Evolutionary conservation across 495 filamentous ascomycete genomes (phyloP).

Genomic region (Podospora appendiculata): DNA sequence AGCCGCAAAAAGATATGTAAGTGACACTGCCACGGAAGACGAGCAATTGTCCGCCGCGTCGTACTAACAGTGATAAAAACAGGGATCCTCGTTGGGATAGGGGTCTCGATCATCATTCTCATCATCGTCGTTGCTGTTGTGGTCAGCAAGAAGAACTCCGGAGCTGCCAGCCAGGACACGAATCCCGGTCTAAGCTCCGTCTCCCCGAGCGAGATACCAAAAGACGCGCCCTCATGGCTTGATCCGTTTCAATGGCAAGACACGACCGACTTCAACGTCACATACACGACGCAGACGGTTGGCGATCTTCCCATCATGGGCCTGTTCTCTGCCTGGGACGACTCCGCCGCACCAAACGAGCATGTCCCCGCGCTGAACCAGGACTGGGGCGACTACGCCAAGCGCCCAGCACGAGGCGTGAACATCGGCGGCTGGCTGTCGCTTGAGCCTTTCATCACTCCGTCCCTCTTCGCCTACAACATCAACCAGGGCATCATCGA

Average conservation of each 20-base stretch:
- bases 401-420: conserved; percentile 74
- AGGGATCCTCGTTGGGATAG: conserved; percentile 46
- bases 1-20: conserved; percentile 44
- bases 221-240: conserved; percentile 63
- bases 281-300: conserved; percentile 78
- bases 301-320: conserved; percentile 89
- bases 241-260: conserved; percentile 94
- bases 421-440: conserved; percentile 95
- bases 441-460: conserved; percentile 91
- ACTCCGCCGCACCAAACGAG: conserved; percentile 67
- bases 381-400: conserved; percentile 65
- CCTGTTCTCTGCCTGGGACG: conserved; percentile 78
- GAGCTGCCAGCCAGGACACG: conserved; percentile 7
- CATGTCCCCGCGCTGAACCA: conserved; percentile 73
- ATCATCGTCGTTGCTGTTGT: conserved; percentile 68
- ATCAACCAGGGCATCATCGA: conserved; percentile 62
- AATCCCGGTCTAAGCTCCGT: conserved; percentile 48
- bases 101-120: conserved; percentile 58
- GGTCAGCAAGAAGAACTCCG: conserved; percentile 55
- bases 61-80: not conserved
- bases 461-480: conserved; percentile 78
- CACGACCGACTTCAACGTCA: conserved; percentile 87
- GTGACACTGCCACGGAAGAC: conserved; percentile 5
- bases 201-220: conserved; percentile 55
- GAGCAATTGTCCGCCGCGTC: not conserved